Percentiles rank a stretch among this genome's conserved stretches.
These are phyloP conservation scores for Talinum fruticosum DNA, from an alignment of 148 eudicot genomes.

Conservation along the genomic window DNA sequence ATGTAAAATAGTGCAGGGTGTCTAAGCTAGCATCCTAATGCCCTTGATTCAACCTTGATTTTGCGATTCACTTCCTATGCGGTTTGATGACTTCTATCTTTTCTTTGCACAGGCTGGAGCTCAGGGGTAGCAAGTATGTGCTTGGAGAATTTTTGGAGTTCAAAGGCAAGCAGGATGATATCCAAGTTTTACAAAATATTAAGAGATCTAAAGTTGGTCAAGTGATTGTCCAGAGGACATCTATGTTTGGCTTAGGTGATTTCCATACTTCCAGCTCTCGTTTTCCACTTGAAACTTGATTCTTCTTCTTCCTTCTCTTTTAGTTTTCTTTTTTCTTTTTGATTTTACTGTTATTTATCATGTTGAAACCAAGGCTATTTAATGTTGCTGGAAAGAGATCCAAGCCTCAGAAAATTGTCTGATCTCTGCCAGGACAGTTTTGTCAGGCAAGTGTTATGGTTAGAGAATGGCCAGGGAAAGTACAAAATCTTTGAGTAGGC, in stretches of 20 bases:
- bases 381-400: neutral
- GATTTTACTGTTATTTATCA: no score
- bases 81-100: neutral
- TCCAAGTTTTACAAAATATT: conserved; percentile 52
- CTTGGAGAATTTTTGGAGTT: conserved; percentile 85
- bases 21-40: neutral
- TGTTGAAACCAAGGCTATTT: neutral
- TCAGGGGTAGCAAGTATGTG: conserved; percentile 58
- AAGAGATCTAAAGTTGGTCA: conserved; percentile 83
- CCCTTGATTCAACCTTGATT: neutral
- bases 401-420: neutral
- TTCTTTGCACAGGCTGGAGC: conserved; percentile 64
- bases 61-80: neutral
- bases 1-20: neutral
- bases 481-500: neutral
- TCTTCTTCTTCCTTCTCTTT: neutral
- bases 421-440: neutral
- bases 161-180: conserved; percentile 84
- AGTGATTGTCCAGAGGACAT: conserved; percentile 64
- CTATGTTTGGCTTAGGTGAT: conserved; percentile 90
- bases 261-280: neutral
- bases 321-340: no score
- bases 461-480: neutral
- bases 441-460: neutral
- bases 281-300: neutral